These are phyloP conservation scores for Margaritispora aquatica DNA, from an alignment of 495 filamentous ascomycete species.

Conservation along the genomic window DNA sequence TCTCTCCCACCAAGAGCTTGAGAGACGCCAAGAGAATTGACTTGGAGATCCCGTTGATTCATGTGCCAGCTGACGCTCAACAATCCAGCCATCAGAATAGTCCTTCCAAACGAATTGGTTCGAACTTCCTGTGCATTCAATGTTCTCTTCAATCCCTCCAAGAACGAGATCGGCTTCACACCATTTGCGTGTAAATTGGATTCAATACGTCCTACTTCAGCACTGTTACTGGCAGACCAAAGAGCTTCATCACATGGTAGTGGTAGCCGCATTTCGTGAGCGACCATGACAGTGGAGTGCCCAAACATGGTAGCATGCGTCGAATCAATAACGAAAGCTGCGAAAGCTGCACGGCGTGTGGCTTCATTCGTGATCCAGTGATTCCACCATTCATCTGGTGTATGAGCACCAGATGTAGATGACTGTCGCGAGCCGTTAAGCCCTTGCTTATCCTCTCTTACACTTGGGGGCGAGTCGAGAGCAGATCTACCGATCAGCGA, in stretches of 20 bases:
- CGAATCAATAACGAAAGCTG: conserved; percentile 91
- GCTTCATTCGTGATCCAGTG: conserved; percentile 95
- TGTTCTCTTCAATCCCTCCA: conserved; percentile 87
- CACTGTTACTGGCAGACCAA: conserved; percentile 86
- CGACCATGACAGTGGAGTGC: conserved; percentile 94
- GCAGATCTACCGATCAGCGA: conserved; percentile 88
- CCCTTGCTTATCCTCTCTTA: conserved; percentile 56
- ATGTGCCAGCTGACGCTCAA: conserved; percentile 96
- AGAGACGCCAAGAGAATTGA: conserved; percentile 72
- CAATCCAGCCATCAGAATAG: conserved; percentile 89
- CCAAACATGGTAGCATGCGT: conserved; percentile 98
- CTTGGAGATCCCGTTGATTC: conserved; percentile 93
- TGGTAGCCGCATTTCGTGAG: conserved; percentile 88
- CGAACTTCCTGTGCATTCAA: conserved; percentile 80
- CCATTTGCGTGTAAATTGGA: conserved; percentile 75
- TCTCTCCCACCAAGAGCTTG: conserved; percentile 83
- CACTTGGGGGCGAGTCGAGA: conserved; percentile 80
- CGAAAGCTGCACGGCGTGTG: conserved; percentile 85
- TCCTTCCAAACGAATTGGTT: conserved; percentile 93
- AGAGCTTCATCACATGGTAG: conserved; percentile 90
- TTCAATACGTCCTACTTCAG: conserved; percentile 85
- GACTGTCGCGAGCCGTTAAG: conserved; percentile 53
- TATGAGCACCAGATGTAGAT: conserved; percentile 53
- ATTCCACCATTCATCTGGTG: conserved; percentile 88
- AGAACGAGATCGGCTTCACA: conserved; percentile 79